Evolutionary conservation across 2,329 filamentous ascomycete species (phyloP).

Genomic region (Sporothrix sp.): DNA sequence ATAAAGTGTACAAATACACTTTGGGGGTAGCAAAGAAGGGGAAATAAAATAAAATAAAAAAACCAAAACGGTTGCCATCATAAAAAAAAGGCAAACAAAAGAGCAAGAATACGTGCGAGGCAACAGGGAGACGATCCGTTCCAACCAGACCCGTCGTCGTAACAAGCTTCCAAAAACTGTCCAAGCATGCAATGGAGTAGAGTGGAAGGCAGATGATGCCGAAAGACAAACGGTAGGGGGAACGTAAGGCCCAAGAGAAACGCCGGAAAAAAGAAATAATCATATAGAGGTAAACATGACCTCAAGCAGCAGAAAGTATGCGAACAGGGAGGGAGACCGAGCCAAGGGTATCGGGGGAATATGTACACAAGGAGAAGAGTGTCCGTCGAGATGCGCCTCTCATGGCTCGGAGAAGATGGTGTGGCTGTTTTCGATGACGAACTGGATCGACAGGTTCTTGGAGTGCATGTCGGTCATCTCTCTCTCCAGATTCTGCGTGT

Average conservation of each 20-base stretch:
- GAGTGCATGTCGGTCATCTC: constrained; percentile 95
- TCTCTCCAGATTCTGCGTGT: constrained; percentile 76
- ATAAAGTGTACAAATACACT: not conserved
- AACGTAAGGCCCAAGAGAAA: not conserved
- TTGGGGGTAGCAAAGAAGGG: not conserved
- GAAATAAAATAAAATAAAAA: not conserved
- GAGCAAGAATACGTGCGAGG: not conserved
- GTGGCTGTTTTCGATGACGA: constrained; percentile 82
- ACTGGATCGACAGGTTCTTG: constrained; percentile 87
- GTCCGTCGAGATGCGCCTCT: not conserved
- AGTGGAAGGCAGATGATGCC: not conserved
- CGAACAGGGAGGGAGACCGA: not conserved
- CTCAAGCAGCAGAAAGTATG: too few relatives aligned
- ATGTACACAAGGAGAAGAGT: constrained; percentile 6
- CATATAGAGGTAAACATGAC: not conserved
- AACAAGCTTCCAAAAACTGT: constrained; percentile 2
- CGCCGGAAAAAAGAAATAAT: not conserved
- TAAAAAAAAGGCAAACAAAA: not conserved
- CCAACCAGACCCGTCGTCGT: not conserved
- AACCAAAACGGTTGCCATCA: not conserved
- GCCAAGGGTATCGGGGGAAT: not conserved
- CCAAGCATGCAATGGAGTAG: not conserved
- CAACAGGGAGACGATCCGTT: not conserved
- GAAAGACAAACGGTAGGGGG: not conserved
- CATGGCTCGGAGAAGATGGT: constrained; percentile 57